Conservation (phyloP, 2,329 filamentous ascomycete genomes). For the Epichloe sylvatica region DNA sequence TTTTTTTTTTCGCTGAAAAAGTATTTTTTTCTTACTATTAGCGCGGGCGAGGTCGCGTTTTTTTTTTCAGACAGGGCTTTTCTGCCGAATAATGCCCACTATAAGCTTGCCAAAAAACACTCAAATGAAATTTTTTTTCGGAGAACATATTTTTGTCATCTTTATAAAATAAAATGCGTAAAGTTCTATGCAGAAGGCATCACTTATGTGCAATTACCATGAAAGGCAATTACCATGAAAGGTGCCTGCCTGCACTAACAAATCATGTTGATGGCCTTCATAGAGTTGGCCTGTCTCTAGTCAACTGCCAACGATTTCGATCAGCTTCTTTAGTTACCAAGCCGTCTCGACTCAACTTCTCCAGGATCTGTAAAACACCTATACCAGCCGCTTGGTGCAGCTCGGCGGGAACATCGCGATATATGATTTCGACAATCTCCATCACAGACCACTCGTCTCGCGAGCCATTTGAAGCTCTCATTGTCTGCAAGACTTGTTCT, state of each 20-base stretch:
- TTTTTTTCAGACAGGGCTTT: no score
- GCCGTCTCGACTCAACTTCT: constrained; percentile 64
- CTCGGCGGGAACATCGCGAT: constrained; percentile 61
- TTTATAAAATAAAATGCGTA: no score
- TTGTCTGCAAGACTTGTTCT: constrained; percentile 55
- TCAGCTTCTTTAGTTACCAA: constrained; percentile 36
- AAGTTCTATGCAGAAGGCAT: no score
- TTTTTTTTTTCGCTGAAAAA: no score
- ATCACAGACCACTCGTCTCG: constrained; percentile 48
- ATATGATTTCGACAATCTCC: constrained; percentile 81
- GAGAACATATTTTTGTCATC: fast-evolving
- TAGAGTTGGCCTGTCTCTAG: constrained; percentile 11
- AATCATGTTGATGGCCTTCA: constrained; percentile 4
- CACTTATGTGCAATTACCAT: no score
- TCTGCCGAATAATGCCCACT: no score
- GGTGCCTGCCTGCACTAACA: no score
- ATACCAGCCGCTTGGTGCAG: constrained; percentile 63
- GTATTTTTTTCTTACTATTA: fast-evolving
- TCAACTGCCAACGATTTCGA: constrained; percentile 18
- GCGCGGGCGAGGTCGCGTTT: no score
- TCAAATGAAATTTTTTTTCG: no score
- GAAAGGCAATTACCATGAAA: no score
- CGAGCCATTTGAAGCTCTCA: constrained; percentile 30
- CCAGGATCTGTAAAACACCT: constrained; percentile 64
- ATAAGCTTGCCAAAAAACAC: no score